Percentiles rank a stretch among this genome's conserved stretches.
Evolutionary conservation across 2,329 filamentous ascomycete species (phyloP).

Genomic region (Neofusicoccum sp.): DNA sequence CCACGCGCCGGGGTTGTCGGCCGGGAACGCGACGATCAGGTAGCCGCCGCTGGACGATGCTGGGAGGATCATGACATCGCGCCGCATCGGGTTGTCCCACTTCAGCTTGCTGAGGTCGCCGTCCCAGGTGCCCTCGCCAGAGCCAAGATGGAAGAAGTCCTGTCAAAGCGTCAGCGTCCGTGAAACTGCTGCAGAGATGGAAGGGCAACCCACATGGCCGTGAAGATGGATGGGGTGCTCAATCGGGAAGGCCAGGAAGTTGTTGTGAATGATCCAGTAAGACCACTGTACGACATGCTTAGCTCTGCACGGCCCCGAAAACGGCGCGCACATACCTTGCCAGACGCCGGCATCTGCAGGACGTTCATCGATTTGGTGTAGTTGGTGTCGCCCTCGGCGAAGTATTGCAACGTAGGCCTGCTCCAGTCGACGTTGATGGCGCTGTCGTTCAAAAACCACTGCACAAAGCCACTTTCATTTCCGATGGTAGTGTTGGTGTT

Average conservation of each 20-base stretch:
- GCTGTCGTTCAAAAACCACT: slow-evolving; percentile 41
- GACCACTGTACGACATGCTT: slow-evolving; percentile 36
- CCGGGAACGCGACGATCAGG: slow-evolving; percentile 53
- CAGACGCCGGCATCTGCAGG: slow-evolving; percentile 27
- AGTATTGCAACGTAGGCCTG: slow-evolving; percentile 37
- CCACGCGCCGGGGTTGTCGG: slow-evolving; percentile 52
- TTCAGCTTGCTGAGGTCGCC: slow-evolving; percentile 31
- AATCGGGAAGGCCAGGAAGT: slow-evolving; percentile 29
- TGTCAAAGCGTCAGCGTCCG: not conserved
- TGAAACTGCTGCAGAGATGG: too few relatives aligned
- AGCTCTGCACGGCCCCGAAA: not conserved
- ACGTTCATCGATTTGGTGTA: slow-evolving; percentile 30
- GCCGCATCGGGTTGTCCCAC: slow-evolving; percentile 39
- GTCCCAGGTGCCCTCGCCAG: slow-evolving; percentile 35
- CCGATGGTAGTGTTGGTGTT: slow-evolving; percentile 4
- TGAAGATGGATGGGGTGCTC: slow-evolving; percentile 44
- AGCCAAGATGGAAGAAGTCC: slow-evolving; percentile 43
- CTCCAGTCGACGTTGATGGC: slow-evolving; percentile 37
- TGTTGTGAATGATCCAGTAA: slow-evolving; percentile 48
- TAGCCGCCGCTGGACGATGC: slow-evolving; percentile 33
- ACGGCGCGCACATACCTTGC: slow-evolving; percentile 18
- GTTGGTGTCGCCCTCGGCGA: slow-evolving; percentile 29
- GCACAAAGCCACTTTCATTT: slow-evolving; percentile 21
- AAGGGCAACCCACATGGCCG: slow-evolving; percentile 28
- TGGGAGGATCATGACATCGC: slow-evolving; percentile 40